These are phyloP conservation scores for Fusarium graminum DNA, from an alignment of 2,329 filamentous ascomycete genomes.

Conservation along the genomic window DNA sequence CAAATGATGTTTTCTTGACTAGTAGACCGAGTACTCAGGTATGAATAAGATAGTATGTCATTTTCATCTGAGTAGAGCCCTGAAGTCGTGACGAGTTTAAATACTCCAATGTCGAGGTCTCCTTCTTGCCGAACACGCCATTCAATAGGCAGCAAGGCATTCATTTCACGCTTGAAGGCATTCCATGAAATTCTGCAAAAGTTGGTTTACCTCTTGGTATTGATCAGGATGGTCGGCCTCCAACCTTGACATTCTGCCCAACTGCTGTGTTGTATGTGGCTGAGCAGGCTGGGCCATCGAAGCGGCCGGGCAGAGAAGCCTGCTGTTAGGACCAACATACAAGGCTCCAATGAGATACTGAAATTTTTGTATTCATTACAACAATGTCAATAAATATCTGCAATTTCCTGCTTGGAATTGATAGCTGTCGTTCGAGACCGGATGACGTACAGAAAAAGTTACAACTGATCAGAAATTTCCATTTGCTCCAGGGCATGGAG, in stretches of 20 bases:
- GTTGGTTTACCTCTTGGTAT: too few relatives aligned
- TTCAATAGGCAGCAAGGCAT: conserved; percentile 12
- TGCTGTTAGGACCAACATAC: background rate
- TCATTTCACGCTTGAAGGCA: background rate
- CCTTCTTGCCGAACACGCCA: background rate
- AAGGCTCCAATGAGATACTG: background rate
- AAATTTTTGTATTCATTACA: background rate
- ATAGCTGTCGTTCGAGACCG: background rate
- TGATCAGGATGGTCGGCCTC: background rate
- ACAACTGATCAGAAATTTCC: too few relatives aligned
- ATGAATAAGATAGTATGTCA: background rate
- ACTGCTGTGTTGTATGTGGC: conserved; percentile 4
- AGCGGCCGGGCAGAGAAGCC: background rate
- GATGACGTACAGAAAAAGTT: too few relatives aligned
- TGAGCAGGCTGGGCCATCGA: conserved; percentile 10
- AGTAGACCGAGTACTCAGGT: too few relatives aligned
- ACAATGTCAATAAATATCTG: too few relatives aligned
- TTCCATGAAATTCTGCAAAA: background rate
- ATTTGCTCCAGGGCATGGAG: too few relatives aligned
- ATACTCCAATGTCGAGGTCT: conserved; percentile 2
- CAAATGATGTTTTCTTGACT: too few relatives aligned
- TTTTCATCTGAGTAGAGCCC: background rate
- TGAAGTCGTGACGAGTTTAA: background rate
- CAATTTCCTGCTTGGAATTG: background rate
- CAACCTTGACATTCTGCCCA: background rate